Percentiles rank a stretch among this genome's conserved stretches.
Conservation (phyloP, 2,329 filamentous ascomycete species). For the Alternaria gaisen region DNA sequence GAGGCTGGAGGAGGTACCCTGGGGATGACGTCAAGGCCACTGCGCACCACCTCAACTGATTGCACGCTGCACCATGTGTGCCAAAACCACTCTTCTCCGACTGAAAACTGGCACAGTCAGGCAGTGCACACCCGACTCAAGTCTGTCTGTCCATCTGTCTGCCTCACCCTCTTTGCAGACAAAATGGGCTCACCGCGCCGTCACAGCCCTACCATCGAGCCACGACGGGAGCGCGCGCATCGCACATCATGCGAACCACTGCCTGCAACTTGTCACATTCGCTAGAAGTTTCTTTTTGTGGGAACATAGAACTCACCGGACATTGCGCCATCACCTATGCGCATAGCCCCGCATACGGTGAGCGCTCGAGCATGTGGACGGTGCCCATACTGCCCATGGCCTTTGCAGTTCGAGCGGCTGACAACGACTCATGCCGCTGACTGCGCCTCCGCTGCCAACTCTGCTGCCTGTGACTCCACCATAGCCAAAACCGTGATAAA, state of each 20-base stretch:
- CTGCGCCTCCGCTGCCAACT: constrained; percentile 9
- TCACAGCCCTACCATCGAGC: constrained; percentile 15
- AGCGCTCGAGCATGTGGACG: constrained; percentile 19
- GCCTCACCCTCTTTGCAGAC: constrained; percentile 1
- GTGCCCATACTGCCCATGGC: constrained; percentile 11
- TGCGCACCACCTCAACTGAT: constrained; percentile 9
- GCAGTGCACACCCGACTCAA: constrained; percentile 6
- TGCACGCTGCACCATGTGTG: not conserved
- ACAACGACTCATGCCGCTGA: constrained; percentile 20
- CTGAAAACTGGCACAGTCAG: constrained; percentile 9
- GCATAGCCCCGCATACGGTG: constrained; percentile 30
- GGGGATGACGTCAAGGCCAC: constrained; percentile 13
- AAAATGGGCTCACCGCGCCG: constrained; percentile 18
- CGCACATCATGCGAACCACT: constrained; percentile 26
- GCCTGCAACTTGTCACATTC: constrained; percentile 16
- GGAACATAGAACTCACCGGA: constrained; percentile 20
- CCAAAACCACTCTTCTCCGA: not conserved
- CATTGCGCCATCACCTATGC: constrained; percentile 15
- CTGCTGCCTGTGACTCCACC: constrained; percentile 18
- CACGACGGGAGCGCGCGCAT: constrained; percentile 14
- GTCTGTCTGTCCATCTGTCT: constrained; percentile 1
- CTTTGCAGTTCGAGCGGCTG: constrained; percentile 13
- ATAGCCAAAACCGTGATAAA: not conserved
- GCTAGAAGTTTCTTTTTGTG: constrained; percentile 15
- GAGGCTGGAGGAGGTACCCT: constrained; percentile 11